phyloP scores from a whole-genome alignment of 257 asterid genomes.

The Verbena officinalis region DNA sequence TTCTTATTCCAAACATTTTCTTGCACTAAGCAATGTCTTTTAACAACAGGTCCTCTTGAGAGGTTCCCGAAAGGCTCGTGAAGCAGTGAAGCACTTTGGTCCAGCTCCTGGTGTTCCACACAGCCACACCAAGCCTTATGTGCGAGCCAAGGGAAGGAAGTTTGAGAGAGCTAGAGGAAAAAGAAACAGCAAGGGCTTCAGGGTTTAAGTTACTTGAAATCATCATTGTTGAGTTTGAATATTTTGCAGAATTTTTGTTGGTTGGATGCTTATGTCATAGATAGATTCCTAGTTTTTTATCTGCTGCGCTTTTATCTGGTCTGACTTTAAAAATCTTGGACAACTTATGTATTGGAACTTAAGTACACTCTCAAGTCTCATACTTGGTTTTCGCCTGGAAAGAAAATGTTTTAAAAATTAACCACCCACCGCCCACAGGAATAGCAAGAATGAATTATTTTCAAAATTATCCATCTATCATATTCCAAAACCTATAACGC shows the following conservation, averaged over 20 bases:
- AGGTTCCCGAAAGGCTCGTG: conserved; percentile 89
- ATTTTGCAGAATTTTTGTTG: conserved; percentile 25
- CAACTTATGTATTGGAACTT: neutral
- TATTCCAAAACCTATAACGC: too few relatives aligned
- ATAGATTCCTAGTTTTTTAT: conserved; percentile 26
- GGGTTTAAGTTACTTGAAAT: conserved; percentile 45
- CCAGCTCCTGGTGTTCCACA: conserved; percentile 99
- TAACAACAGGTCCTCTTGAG: conserved; percentile 81
- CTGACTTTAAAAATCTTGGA: neutral
- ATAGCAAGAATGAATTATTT: too few relatives aligned
- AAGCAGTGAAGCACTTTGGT: conserved; percentile 97
- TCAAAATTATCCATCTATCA: too few relatives aligned
- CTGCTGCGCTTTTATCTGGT: conserved; percentile 10
- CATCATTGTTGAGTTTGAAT: conserved; percentile 13
- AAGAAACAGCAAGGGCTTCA: conserved; percentile 82
- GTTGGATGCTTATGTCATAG: conserved; percentile 21
- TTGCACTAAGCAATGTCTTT: neutral
- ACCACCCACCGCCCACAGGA: too few relatives aligned
- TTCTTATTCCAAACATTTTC: neutral
- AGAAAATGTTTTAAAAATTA: too few relatives aligned
- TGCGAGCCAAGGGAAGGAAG: conserved; percentile 93
- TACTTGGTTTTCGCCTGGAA: neutral
- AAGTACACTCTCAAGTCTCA: neutral
- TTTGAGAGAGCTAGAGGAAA: conserved; percentile 91
- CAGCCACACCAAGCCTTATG: conserved; percentile 95